A percentile compares a stretch with the other conserved stretches of the same genome.
These are phyloP conservation scores for Oehlia diaphana DNA, from an alignment of 192 early-diverging fungal genomes.

Conservation along the genomic window DNA sequence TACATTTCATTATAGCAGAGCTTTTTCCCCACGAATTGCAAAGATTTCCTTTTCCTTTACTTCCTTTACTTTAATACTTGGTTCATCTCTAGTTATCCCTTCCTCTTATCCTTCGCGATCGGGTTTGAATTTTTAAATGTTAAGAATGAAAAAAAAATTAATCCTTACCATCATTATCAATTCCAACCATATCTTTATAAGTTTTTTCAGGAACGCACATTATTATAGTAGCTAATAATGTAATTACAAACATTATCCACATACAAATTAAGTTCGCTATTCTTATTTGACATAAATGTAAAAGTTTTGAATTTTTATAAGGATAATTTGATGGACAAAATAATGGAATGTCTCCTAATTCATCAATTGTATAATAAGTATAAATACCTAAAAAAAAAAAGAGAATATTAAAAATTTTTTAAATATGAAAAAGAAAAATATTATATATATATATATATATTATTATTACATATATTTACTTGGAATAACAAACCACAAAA, in stretches of 20 bases:
- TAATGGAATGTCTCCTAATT: not conserved
- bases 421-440: not conserved
- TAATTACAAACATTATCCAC: not conserved
- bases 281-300: not conserved
- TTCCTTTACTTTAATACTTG: too few relatives aligned
- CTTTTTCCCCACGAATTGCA: too few relatives aligned
- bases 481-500: not conserved
- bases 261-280: constrained; percentile 3
- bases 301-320: not conserved
- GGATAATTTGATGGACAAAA: not conserved
- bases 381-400: not conserved
- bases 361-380: not conserved
- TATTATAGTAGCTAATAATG: not conserved
- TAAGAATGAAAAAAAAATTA: too few relatives aligned
- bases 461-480: not conserved
- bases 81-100: too few relatives aligned
- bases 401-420: too few relatives aligned
- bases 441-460: too few relatives aligned
- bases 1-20: too few relatives aligned
- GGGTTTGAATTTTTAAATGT: too few relatives aligned
- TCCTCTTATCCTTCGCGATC: too few relatives aligned
- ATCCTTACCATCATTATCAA: not conserved
- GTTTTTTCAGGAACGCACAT: not conserved
- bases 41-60: too few relatives aligned
- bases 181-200: not conserved